Evolutionary conservation across 805 yeast genomes (phyloP).

Genomic region (Wickerhamiella slavikovae): DNA sequence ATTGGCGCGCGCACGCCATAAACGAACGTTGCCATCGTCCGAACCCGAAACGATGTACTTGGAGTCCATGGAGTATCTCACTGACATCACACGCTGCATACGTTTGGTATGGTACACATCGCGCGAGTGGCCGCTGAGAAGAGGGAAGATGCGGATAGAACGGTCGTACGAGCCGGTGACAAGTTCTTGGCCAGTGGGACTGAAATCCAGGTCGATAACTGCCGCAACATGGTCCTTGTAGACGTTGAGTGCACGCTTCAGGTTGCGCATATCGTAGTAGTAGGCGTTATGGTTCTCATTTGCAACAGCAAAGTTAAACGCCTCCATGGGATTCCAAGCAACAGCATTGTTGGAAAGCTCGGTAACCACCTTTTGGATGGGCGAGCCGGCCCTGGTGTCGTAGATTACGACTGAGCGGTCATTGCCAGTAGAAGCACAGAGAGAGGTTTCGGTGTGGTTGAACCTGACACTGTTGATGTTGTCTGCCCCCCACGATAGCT

Average conservation of each 20-base stretch:
- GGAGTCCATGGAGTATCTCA: slow-evolving; percentile 72
- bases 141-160: slow-evolving; percentile 62
- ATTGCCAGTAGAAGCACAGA: slow-evolving; percentile 65
- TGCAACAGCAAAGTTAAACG: slow-evolving; percentile 78
- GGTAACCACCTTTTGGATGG: slow-evolving; percentile 78
- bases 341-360: slow-evolving; percentile 66
- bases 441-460: slow-evolving; percentile 74
- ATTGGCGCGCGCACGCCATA: slow-evolving; percentile 81
- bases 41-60: slow-evolving; percentile 76
- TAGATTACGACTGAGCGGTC: slow-evolving; percentile 82
- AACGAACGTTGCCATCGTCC: slow-evolving; percentile 85
- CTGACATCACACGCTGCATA: slow-evolving; percentile 86
- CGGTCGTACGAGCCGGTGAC: slow-evolving; percentile 93
- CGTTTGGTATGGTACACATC: slow-evolving; percentile 93
- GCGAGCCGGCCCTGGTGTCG: slow-evolving; percentile 76
- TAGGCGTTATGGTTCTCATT: slow-evolving; percentile 90
- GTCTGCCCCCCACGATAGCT: slow-evolving; percentile 93
- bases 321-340: slow-evolving; percentile 97
- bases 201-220: slow-evolving; percentile 80
- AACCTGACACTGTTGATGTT: slow-evolving; percentile 65
- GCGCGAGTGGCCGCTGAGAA: slow-evolving; percentile 73
- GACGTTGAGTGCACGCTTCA: slow-evolving; percentile 61
- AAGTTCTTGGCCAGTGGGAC: slow-evolving; percentile 92
- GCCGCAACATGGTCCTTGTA: slow-evolving; percentile 93
- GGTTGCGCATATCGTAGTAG: slow-evolving; percentile 89